These are phyloP conservation scores for Oryza longistaminata DNA, from an alignment of 176 grass and related monocot species.

Conservation along the genomic window DNA sequence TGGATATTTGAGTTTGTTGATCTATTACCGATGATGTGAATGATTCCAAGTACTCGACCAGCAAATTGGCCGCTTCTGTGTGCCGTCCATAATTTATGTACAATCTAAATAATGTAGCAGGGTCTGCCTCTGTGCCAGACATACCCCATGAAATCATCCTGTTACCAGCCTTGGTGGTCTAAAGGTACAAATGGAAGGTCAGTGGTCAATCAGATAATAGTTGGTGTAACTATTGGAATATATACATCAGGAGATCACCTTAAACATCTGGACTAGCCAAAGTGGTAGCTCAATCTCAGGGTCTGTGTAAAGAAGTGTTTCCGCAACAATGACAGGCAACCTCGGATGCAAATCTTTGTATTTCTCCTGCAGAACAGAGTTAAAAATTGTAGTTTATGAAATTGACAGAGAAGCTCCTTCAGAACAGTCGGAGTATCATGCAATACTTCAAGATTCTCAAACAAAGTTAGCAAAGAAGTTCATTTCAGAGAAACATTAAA, in stretches of 20 bases:
- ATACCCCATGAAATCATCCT: constrained; percentile 76
- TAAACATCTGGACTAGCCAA: constrained; percentile 99
- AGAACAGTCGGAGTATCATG: not conserved
- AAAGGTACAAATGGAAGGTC: constrained; percentile 13
- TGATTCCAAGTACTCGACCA: constrained; percentile 82
- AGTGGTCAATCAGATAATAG: constrained; percentile 4
- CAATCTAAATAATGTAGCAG: constrained; percentile 85
- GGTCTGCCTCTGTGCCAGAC: constrained; percentile 83
- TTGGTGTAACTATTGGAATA: not conserved
- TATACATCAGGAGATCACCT: constrained; percentile 53
- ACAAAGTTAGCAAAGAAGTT: constrained; percentile 12
- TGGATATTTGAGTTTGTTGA: not conserved
- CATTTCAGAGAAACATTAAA: constrained; percentile 14
- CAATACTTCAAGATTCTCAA: not conserved
- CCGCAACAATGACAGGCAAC: constrained; percentile 76
- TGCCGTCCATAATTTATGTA: constrained; percentile 81
- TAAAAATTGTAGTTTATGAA: constrained; percentile 4
- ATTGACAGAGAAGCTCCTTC: constrained; percentile 13
- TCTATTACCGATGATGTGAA: constrained; percentile 72
- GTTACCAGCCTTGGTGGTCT: constrained; percentile 50
- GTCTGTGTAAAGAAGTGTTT: constrained; percentile 92
- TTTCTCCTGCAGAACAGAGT: constrained; percentile 63
- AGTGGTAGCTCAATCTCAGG: constrained; percentile 88
- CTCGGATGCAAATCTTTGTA: constrained; percentile 85
- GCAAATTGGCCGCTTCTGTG: constrained; percentile 76